Evolutionary conservation across 768 basidiomycete species (phyloP).

Genomic region (Agrocybe praecox): DNA sequence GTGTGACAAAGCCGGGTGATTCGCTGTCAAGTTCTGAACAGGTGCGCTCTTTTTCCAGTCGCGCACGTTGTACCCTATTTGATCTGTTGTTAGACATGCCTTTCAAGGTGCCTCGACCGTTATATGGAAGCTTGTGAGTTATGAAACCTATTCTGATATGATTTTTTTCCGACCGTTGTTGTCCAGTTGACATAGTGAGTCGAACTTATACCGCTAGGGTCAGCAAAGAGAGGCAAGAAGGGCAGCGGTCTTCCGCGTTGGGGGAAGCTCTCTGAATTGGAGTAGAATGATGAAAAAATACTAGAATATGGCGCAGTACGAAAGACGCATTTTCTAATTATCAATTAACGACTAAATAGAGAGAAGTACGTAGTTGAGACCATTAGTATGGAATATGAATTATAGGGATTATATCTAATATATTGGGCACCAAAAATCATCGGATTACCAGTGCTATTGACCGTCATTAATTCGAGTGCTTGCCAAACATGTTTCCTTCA

Average conservation of each 20-base stretch:
- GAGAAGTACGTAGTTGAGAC: too few species aligned
- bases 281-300: too few species aligned
- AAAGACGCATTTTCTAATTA: too few species aligned
- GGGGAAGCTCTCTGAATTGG: neutral
- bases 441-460: too few species aligned
- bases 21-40: conserved; percentile 74
- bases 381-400: too few species aligned
- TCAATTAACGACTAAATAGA: too few species aligned
- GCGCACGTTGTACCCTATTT: conserved; percentile 1
- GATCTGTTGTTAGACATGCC: conserved; percentile 58
- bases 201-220: conserved; percentile 65
- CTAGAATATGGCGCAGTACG: too few species aligned
- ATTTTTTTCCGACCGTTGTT: neutral
- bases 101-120: conserved; percentile 75
- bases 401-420: too few species aligned
- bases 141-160: neutral
- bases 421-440: too few species aligned
- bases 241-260: conserved; percentile 1
- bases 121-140: conserved; percentile 86
- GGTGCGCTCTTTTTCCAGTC: conserved; percentile 38
- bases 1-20: conserved; percentile 73
- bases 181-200: conserved; percentile 80
- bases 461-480: neutral
- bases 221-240: conserved; percentile 49
- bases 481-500: neutral